Base-by-base conservation (phyloP, 371 early-diverging fungal genomes). In the Fennellomyces sp. region DNA sequence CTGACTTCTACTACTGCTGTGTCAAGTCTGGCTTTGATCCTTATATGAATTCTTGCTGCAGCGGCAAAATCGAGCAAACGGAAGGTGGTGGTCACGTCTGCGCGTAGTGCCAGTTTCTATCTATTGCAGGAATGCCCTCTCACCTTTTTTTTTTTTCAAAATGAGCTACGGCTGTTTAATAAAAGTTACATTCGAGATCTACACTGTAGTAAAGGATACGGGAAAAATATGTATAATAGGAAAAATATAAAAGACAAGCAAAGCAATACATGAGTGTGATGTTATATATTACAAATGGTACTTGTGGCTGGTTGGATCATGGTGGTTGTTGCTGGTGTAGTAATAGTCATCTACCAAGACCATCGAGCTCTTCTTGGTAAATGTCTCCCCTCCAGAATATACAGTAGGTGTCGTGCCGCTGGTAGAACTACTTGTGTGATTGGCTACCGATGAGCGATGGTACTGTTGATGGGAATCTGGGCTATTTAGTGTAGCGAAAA, bases 321-420 rank as follows among this genome's bases (percentile, higher is more conserved):
- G 8, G 35, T 33, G 6, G 12, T 12, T 45, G 12, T 45, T 45
- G 21, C 3, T 45, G 8, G 36, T 45, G 30, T 54, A 54, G n/a
- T 54, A 54, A 54, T 54, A 54, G 17, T 54, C 55, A 27, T 54
- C 55, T 15, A 54, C 55, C 5, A 54, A 26, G 27, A 35, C 55
- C 23, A 26, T 36, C 35, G 55, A 21, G 1, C 17, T 36, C 0
- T 12, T 36, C 28, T 54, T 54, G 8, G 45, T 45, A 45, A 45
- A 45, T 17, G 45, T 45, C 5, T 45, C 45, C 23, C 45, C 45
- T 45, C 45, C 45, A 5, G 45, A 45, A 45, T 45, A 45, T 17
- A 45, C 45, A 45, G 23, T 45, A 0, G 45, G 23, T 21, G 23
- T 25, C 3, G 23, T 12, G 12, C 23, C 21, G 8, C 23, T n/a